These are phyloP conservation scores for Plenodomus tracheiphilus DNA, from an alignment of 2,329 filamentous ascomycete species.

Conservation along the genomic window DNA sequence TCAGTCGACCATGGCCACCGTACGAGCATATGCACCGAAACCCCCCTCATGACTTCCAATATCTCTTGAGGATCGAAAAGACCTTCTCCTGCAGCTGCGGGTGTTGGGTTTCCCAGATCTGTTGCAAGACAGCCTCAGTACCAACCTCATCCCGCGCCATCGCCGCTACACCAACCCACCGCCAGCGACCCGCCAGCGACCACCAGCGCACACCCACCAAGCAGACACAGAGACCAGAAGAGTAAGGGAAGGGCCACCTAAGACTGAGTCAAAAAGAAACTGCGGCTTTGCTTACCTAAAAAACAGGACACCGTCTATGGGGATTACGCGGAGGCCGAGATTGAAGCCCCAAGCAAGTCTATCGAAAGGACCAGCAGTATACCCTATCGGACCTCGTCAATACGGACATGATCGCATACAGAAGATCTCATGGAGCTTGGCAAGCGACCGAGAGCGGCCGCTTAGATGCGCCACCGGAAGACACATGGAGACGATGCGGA, in stretches of 20 bases:
- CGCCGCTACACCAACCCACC: not conserved
- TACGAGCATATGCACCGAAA: not conserved
- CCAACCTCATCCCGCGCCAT: not conserved
- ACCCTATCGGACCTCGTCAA: slow-evolving; percentile 24
- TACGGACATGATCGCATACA: not conserved
- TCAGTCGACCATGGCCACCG: not conserved
- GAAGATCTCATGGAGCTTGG: not conserved
- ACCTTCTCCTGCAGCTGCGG: not conserved
- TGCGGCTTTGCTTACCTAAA: slow-evolving; percentile 35
- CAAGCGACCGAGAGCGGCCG: not conserved
- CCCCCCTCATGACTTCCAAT: not conserved
- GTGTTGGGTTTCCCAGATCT: not conserved
- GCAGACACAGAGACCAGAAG: slow-evolving; percentile 1
- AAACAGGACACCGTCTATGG: slow-evolving; percentile 26
- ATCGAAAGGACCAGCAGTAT: slow-evolving; percentile 30
- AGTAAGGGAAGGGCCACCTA: not conserved
- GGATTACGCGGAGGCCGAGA: slow-evolving; percentile 30
- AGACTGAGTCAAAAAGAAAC: slow-evolving; percentile 1
- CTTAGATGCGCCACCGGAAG: not conserved
- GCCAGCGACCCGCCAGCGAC: no score
- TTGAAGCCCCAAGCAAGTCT: slow-evolving; percentile 37
- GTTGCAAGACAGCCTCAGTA: not conserved
- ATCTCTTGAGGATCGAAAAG: not conserved
- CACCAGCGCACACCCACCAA: no score
- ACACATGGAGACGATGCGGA: not conserved